Percentiles rank a stretch among this genome's conserved stretches.
These are phyloP conservation scores for Neophaeococcomyces aloes DNA, from an alignment of 2,329 filamentous ascomycete species.

Conservation along the genomic window DNA sequence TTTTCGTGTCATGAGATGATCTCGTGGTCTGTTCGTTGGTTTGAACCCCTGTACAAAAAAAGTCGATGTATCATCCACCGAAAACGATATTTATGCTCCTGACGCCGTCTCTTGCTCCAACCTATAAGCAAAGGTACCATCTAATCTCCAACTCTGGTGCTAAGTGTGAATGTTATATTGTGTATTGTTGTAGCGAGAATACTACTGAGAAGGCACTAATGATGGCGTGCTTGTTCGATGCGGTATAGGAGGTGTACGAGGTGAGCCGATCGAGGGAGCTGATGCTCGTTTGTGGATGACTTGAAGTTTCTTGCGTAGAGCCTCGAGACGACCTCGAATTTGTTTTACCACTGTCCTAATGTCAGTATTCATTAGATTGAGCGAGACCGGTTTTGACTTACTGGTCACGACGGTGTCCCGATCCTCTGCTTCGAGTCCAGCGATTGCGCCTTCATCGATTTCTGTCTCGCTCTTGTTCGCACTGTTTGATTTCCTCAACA, in stretches of 20 bases:
- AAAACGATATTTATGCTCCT: too few species aligned
- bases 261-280: conserved; percentile 26
- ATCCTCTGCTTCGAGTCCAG: conserved; percentile 38
- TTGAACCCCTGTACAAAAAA: too few species aligned
- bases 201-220: too few species aligned
- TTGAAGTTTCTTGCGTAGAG: conserved; percentile 40
- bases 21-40: too few species aligned
- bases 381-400: conserved; percentile 28
- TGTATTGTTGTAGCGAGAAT: too few species aligned
- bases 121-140: too few species aligned
- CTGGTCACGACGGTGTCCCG: conserved; percentile 40
- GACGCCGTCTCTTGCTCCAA: too few species aligned
- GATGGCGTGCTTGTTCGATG: conserved; percentile 15
- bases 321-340: conserved; percentile 38
- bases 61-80: too few species aligned
- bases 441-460: conserved; percentile 30
- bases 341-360: conserved; percentile 35
- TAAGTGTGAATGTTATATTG: too few species aligned
- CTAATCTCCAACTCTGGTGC: too few species aligned
- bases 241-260: conserved; percentile 17
- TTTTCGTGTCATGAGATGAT: too few species aligned
- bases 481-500: conserved; percentile 22
- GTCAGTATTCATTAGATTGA: conserved; percentile 19
- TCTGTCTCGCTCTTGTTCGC: conserved; percentile 23
- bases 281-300: conserved; percentile 38